Evolutionary conservation across 306 rosid species (phyloP).

Genomic region (Carpinus fangiana): DNA sequence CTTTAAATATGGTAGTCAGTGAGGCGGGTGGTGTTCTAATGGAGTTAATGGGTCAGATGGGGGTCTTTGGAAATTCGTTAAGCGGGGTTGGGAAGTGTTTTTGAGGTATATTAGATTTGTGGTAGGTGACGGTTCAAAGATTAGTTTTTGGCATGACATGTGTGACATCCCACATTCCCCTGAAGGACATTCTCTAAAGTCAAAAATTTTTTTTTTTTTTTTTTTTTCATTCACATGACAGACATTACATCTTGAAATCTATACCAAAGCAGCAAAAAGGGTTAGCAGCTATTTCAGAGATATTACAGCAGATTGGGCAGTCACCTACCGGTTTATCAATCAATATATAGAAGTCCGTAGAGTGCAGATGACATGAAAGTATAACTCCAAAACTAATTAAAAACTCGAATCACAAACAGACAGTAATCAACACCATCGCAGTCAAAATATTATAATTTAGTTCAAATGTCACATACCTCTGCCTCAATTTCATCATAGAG

Average conservation of each 20-base stretch:
- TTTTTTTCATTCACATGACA: neutral
- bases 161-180: neutral
- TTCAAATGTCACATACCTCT: conserved; percentile 58
- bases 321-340: neutral
- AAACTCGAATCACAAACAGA: neutral
- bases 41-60: no score
- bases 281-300: neutral
- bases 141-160: no score
- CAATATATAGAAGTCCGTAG: neutral
- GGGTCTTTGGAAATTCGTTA: no score
- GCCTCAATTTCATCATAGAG: conserved; percentile 99
- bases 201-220: neutral
- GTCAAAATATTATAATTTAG: conserved; percentile 1
- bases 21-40: no score
- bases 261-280: neutral
- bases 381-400: neutral
- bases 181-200: neutral
- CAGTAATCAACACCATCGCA: neutral
- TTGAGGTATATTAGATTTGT: no score
- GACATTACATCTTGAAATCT: neutral
- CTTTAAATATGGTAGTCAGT: no score
- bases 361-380: neutral
- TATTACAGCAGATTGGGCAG: neutral
- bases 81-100: no score
- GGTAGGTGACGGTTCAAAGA: no score